A percentile compares a stretch with the other conserved stretches of the same genome.
Evolutionary conservation across 495 filamentous ascomycete genomes (phyloP).

Genomic region (Jackrogersella multiformis): DNA sequence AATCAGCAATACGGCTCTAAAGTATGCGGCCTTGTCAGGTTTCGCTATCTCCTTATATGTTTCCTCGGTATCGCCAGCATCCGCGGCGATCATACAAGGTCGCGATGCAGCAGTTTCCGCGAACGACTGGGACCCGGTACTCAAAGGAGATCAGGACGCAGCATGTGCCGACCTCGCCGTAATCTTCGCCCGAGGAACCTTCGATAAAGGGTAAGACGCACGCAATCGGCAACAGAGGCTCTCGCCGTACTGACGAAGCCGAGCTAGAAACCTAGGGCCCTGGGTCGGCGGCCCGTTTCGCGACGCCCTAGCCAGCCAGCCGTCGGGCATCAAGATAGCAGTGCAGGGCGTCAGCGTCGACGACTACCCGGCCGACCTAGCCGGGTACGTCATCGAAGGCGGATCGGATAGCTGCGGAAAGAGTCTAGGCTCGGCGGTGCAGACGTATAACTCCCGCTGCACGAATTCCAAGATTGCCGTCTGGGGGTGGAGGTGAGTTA

Average conservation of each 20-base stretch:
- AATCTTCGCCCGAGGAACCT: conserved; percentile 45
- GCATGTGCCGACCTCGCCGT: conserved; percentile 40
- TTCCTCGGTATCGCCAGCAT: not conserved
- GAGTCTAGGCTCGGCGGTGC: conserved; percentile 25
- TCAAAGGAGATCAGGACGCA: conserved; percentile 12
- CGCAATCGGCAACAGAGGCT: not conserved
- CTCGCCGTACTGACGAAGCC: conserved; percentile 5
- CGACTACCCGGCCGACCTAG: conserved; percentile 38
- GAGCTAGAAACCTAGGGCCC: conserved; percentile 32
- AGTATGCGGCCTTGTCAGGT: conserved; percentile 13
- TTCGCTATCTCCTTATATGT: conserved; percentile 5
- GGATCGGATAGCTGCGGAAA: conserved; percentile 32
- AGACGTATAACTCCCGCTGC: conserved; percentile 31
- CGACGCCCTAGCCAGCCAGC: conserved; percentile 21
- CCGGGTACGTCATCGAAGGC: conserved; percentile 35
- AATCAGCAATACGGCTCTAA: not conserved
- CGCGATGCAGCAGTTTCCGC: conserved; percentile 28
- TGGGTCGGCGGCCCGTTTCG: conserved; percentile 38
- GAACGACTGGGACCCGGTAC: conserved; percentile 37
- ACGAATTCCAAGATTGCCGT: conserved; percentile 30
- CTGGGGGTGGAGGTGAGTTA: conserved; percentile 42
- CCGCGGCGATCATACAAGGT: not conserved
- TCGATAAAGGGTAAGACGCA: conserved; percentile 38
- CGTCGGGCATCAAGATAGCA: conserved; percentile 20
- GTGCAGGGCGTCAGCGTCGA: conserved; percentile 34